Evolutionary conservation across 192 early-diverging fungal species (phyloP), one percentile per base, ranked within the genome.

Genomic region (Entomortierella lignicola): DNA sequence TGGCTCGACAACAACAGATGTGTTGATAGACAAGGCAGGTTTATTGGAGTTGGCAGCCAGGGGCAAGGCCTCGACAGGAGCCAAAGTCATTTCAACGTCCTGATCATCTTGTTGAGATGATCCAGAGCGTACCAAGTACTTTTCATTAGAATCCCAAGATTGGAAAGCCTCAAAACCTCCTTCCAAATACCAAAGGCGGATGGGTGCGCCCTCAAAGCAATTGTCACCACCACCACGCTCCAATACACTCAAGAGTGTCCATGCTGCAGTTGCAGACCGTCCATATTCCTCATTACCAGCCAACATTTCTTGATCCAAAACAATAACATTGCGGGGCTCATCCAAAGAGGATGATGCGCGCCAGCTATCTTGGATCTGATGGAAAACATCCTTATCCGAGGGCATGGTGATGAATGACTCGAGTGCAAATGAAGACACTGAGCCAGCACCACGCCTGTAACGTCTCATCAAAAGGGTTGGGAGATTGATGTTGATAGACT

Each of bases 371-470:
- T 55, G 57, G 31, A 79, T 66, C 15, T 69, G 61, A 23, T 79
- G 71, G 60, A 85, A 89, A 1, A 72, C 56, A 34, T 86, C 83
- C 26, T 69, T 81, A 39, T 81, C 83, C 59, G 85, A 75, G 13
- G 85, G 69, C 31, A 85, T 85, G 8, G 85, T 88, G 47, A 88
- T 85, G 55, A 88, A 88, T 27, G 82, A 85, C 59, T 86, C 85
- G 29, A 88, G 54, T 32, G 81, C 83, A 67, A 88, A 86, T 26
- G 84, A 85, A 18, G 83, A 73, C 10, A 88, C 63, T 4, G 82
- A 68, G 6, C 50, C 15, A 47, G 2, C 82, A 70, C 56, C 72
- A 25, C 85, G 74, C 44, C 81, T 72, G 52, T 86, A 88, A 37
- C 87, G 72, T 56, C 84, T 85, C 44, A 88, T 79, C 5, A 88